phyloP scores from a whole-genome alignment of 148 eudicot species.

The Vaccinium darrowii region DNA sequence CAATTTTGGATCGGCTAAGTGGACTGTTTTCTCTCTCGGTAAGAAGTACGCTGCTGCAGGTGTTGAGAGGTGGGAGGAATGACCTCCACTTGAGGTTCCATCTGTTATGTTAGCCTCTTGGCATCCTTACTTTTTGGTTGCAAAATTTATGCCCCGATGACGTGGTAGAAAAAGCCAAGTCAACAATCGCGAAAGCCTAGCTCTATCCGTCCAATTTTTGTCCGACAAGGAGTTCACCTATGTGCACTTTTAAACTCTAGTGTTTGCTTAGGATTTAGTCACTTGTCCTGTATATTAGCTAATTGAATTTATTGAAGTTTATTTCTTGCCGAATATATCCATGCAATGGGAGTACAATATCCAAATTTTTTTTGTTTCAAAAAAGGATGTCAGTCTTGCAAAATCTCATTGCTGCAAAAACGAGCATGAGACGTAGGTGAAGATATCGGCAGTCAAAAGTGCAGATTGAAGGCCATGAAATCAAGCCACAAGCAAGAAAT shows the following conservation, averaged over 20 bases:
- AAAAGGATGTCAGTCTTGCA: not conserved
- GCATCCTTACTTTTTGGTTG: not conserved
- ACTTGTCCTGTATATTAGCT: not conserved
- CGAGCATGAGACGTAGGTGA: not conserved
- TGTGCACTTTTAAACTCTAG: not conserved
- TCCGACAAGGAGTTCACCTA: not conserved
- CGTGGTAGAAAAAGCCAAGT: not conserved
- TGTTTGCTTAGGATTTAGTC: not conserved
- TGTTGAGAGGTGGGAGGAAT: not conserved
- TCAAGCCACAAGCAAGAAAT: too few species aligned
- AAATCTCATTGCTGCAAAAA: not conserved
- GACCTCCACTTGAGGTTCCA: constrained; percentile 1
- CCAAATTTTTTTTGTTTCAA: not conserved
- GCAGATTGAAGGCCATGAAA: too few species aligned
- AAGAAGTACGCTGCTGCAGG: not conserved
- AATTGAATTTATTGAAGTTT: not conserved
- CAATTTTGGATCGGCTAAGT: not conserved
- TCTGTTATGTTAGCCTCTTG: not conserved
- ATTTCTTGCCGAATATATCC: not conserved
- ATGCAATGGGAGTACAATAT: not conserved
- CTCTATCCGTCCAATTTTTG: not conserved
- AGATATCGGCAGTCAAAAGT: not conserved
- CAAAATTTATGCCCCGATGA: not conserved
- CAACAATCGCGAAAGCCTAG: not conserved
- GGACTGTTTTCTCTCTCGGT: not conserved